These are phyloP conservation scores for Sporothrix dimorphospora DNA, from an alignment of 2,329 filamentous ascomycete genomes.

Conservation along the genomic window DNA sequence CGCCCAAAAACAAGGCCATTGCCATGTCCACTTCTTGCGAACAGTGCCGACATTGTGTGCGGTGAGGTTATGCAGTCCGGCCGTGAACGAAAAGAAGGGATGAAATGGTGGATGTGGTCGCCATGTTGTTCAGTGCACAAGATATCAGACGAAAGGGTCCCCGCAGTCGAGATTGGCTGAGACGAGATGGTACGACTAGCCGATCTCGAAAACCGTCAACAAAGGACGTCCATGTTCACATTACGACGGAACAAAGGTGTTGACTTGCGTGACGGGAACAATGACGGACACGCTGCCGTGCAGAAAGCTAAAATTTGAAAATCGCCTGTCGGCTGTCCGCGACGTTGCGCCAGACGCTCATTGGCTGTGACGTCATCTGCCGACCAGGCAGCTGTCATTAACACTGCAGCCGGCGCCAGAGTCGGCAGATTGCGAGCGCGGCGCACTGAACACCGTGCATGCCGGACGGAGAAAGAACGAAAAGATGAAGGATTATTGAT, in stretches of 20 bases:
- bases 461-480: background rate
- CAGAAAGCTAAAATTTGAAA: too few relatives aligned
- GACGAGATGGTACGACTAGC: background rate
- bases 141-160: background rate
- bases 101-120: background rate
- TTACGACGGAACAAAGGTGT: background rate
- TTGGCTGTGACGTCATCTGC: constrained; percentile 29
- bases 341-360: constrained; percentile 3
- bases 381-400: constrained; percentile 9
- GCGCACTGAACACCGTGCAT: background rate
- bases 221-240: background rate
- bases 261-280: background rate
- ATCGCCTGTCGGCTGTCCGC: background rate
- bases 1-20: background rate
- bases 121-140: constrained; percentile 11
- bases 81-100: background rate
- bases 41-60: background rate
- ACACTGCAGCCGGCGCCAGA: background rate
- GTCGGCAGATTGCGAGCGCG: constrained; percentile 16
- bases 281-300: background rate
- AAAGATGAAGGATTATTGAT: background rate
- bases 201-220: background rate
- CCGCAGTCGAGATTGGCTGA: background rate
- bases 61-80: background rate
- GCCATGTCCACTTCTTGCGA: background rate